These are phyloP conservation scores for Coemansia sp. DNA, from an alignment of 192 early-diverging fungal genomes.

Conservation along the genomic window DNA sequence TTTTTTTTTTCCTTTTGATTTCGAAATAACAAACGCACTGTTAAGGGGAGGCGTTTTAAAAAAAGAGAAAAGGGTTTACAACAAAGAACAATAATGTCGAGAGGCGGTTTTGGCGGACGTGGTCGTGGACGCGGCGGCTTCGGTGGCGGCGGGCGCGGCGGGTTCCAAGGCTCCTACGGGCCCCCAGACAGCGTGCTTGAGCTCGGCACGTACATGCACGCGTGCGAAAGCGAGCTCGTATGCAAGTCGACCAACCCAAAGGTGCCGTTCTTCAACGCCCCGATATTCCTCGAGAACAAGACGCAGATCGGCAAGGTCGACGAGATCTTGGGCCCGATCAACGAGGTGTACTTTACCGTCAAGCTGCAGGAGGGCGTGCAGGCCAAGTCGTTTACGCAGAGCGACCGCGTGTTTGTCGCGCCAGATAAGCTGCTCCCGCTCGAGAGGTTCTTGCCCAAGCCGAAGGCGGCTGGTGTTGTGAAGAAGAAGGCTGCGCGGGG, in stretches of 20 bases:
- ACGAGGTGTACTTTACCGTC: conserved; percentile 97
- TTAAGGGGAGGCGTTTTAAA: no score
- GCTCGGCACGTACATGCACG: conserved; percentile 89
- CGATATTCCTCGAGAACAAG: conserved; percentile 98
- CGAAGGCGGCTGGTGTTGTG: conserved; percentile 57
- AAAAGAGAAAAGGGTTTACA: no score
- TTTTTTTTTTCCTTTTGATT: neutral
- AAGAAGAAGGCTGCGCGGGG: conserved; percentile 67
- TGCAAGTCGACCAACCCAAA: conserved; percentile 85
- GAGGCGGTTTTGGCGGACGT: conserved; percentile 36
- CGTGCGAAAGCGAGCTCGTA: conserved; percentile 98
- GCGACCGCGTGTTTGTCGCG: conserved; percentile 92
- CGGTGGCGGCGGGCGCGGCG: conserved; percentile 39
- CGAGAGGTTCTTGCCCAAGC: conserved; percentile 96
- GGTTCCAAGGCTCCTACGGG: conserved; percentile 53
- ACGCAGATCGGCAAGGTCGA: conserved; percentile 99
- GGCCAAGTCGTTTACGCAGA: conserved; percentile 84
- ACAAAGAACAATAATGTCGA: conserved; percentile 44
- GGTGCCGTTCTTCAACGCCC: conserved; percentile 99
- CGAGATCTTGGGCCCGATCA: conserved; percentile 97
- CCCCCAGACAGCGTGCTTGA: conserved; percentile 77
- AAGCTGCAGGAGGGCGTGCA: conserved; percentile 92
- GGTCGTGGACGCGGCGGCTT: conserved; percentile 36
- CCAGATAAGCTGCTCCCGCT: conserved; percentile 92
- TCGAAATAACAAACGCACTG: no score